Evolutionary conservation across 2,329 filamentous ascomycete genomes (phyloP).

Genomic region (Monosporascus sp.): DNA sequence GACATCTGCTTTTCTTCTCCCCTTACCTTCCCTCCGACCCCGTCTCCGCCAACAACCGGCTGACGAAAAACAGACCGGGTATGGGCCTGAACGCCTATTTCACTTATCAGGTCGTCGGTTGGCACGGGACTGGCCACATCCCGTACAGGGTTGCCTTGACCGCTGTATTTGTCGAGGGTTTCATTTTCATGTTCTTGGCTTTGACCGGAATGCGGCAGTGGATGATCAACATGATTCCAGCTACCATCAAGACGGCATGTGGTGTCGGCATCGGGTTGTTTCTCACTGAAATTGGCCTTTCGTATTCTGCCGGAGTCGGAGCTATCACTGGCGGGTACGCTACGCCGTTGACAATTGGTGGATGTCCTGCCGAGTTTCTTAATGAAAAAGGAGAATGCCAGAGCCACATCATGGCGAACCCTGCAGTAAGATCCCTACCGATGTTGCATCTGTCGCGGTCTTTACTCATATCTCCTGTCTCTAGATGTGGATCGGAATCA

Average conservation of each 20-base stretch:
- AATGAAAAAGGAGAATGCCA: constrained; percentile 46
- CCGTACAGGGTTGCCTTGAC: constrained; percentile 58
- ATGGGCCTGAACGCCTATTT: constrained; percentile 68
- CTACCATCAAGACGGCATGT: constrained; percentile 61
- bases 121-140: constrained; percentile 51
- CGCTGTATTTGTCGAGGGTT: constrained; percentile 60
- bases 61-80: constrained; percentile 43
- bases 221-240: constrained; percentile 62
- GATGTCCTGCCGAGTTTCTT: constrained; percentile 58
- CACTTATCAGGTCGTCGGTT: constrained; percentile 61
- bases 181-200: constrained; percentile 60
- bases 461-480: not conserved
- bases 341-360: constrained; percentile 72
- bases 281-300: constrained; percentile 60
- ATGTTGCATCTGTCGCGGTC: not conserved
- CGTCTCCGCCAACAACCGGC: not conserved
- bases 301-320: constrained; percentile 79
- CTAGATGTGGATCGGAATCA: constrained; percentile 82
- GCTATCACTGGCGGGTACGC: constrained; percentile 66
- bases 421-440: constrained; percentile 47
- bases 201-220: constrained; percentile 68
- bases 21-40: not conserved
- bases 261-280: constrained; percentile 63
- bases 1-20: not conserved
- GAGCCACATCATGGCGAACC: constrained; percentile 68